Evolutionary conservation across 139 green algal genomes (phyloP).

Genomic region (Tetraselmis striata): DNA sequence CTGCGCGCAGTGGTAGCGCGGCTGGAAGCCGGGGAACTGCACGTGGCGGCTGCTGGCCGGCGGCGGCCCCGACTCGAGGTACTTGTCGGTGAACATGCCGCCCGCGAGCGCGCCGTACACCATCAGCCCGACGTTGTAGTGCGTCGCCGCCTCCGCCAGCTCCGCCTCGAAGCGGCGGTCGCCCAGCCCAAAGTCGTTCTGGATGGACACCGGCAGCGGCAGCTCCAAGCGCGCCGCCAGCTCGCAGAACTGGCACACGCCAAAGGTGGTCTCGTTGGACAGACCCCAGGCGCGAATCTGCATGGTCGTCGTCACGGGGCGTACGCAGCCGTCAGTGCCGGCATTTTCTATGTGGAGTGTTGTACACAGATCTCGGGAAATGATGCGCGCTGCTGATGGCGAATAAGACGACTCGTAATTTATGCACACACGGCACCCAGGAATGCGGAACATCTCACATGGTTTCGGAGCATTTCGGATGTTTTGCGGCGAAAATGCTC

Average conservation of each 20-base stretch:
- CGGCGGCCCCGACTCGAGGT: constrained; percentile 20
- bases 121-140: constrained; percentile 60
- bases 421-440: too few relatives aligned
- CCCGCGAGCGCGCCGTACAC: constrained; percentile 47
- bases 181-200: constrained; percentile 69
- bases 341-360: background rate
- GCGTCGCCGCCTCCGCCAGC: constrained; percentile 50
- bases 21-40: constrained; percentile 36
- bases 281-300: constrained; percentile 50
- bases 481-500: too few relatives aligned
- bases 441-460: too few relatives aligned
- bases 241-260: constrained; percentile 53
- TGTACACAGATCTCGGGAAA: too few relatives aligned
- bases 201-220: constrained; percentile 60
- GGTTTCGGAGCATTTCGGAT: too few relatives aligned
- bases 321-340: background rate
- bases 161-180: constrained; percentile 48
- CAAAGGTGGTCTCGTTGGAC: constrained; percentile 77
- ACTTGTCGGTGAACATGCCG: constrained; percentile 70
- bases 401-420: too few relatives aligned
- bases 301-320: background rate
- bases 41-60: constrained; percentile 17
- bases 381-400: too few relatives aligned
- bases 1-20: constrained; percentile 36
- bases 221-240: constrained; percentile 51